These are phyloP conservation scores for Mucuna pruriens DNA, from an alignment of 306 rosid genomes.

Conservation along the genomic window DNA sequence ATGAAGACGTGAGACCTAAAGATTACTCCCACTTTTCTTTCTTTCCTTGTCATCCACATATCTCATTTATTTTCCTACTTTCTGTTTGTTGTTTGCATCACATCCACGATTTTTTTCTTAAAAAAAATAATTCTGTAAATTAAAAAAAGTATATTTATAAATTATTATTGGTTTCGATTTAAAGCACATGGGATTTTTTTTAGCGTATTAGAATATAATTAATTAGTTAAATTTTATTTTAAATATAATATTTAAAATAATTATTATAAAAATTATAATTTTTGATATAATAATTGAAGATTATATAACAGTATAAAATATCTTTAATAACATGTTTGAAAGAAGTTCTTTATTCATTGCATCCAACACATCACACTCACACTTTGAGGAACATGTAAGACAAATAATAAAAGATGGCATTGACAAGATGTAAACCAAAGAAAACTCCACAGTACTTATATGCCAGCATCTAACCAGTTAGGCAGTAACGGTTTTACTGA, in stretches of 20 bases:
- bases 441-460: neutral
- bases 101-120: no score
- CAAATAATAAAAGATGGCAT: neutral
- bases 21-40: neutral
- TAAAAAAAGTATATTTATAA: no score
- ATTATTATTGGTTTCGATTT: no score
- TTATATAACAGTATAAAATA: no score
- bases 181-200: no score
- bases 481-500: neutral
- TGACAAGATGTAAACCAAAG: neutral
- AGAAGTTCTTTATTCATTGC: neutral
- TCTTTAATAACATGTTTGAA: neutral
- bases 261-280: neutral
- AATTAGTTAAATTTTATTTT: no score
- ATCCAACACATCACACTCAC: slow-evolving; percentile 5
- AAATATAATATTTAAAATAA: no score
- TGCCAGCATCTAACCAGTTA: neutral
- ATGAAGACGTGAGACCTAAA: neutral
- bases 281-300: neutral
- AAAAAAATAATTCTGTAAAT: no score
- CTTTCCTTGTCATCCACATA: neutral
- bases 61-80: neutral
- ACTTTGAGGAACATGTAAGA: neutral
- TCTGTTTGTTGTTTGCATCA: neutral
- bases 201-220: no score